A percentile compares a stretch with the other conserved stretches of the same genome.
These are phyloP conservation scores for Aspergillus aculeatinus DNA, from an alignment of 2,329 filamentous ascomycete species.

Conservation along the genomic window DNA sequence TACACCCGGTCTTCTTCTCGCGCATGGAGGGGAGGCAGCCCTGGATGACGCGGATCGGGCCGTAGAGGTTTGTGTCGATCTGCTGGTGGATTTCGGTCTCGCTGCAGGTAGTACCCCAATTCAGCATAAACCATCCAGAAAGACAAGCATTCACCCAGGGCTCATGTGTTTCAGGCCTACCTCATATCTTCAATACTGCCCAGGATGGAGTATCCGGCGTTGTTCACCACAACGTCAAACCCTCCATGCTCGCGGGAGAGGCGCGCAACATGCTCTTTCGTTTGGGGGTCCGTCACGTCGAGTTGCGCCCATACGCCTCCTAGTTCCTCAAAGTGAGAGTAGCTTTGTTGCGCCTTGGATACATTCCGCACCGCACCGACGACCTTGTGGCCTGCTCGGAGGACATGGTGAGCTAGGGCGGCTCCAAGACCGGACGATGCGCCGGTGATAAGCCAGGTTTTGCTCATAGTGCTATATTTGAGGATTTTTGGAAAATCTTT, in stretches of 20 bases:
- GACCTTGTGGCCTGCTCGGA: not conserved
- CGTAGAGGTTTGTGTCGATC: conserved; percentile 49
- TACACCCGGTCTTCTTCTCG: not conserved
- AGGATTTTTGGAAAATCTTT: no score
- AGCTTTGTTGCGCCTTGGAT: not conserved
- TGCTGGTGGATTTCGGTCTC: conserved; percentile 19
- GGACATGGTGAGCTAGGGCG: not conserved
- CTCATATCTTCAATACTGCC: conserved; percentile 32
- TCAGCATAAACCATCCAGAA: no score
- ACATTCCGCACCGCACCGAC: not conserved
- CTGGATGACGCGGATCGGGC: not conserved
- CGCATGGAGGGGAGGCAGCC: not conserved
- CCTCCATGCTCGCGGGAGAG: not conserved
- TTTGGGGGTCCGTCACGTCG: not conserved
- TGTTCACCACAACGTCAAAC: conserved; percentile 55
- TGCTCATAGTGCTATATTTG: no score
- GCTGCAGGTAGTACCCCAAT: not conserved
- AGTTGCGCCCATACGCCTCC: not conserved
- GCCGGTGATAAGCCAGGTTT: no score
- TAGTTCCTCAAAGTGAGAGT: not conserved
- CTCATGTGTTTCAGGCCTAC: not conserved
- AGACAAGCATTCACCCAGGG: no score
- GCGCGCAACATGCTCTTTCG: not conserved
- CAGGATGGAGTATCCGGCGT: conserved; percentile 49
- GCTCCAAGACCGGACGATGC: no score